Conservation (phyloP, 169 alveolate species). For the Cryptosporidium muris region DNA sequence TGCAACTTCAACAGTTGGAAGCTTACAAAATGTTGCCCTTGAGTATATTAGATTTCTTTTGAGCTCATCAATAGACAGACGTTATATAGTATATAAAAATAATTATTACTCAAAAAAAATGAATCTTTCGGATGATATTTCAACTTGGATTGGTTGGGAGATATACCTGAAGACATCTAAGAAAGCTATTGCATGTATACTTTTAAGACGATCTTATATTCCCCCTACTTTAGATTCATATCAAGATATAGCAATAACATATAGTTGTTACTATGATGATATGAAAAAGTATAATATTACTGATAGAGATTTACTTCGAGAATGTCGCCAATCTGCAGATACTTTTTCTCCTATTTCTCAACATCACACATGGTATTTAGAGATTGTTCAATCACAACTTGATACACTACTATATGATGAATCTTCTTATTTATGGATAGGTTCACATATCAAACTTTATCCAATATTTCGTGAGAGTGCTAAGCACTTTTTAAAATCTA, state of each 20-base stretch:
- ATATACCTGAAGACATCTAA: constrained; percentile 35
- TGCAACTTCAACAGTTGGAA: constrained; percentile 2
- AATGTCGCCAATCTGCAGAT: constrained; percentile 54
- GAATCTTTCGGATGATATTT: constrained; percentile 66
- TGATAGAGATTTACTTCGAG: constrained; percentile 58
- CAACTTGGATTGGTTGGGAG: constrained; percentile 69
- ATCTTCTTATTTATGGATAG: constrained; percentile 62
- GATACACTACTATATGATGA: constrained; percentile 59
- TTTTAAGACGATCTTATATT: constrained; percentile 52
- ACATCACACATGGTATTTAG: constrained; percentile 52
- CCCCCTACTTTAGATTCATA: constrained; percentile 68
- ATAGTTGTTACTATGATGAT: constrained; percentile 44
- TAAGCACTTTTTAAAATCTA: constrained; percentile 40
- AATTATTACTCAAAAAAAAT: constrained; percentile 37
- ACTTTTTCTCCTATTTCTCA: constrained; percentile 61
- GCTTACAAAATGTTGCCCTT: constrained; percentile 27
- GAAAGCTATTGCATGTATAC: constrained; percentile 38
- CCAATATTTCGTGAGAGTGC: constrained; percentile 56
- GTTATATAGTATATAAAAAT: constrained; percentile 28
- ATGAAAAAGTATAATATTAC: constrained; percentile 38
- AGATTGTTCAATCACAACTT: constrained; percentile 44
- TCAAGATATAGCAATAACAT: constrained; percentile 49
- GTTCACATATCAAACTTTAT: constrained; percentile 31
- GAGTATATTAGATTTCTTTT: constrained; percentile 46
- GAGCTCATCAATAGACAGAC: constrained; percentile 4